These are phyloP conservation scores for Lachancea sp. DNA, from an alignment of 805 yeast genomes.

Conservation along the genomic window DNA sequence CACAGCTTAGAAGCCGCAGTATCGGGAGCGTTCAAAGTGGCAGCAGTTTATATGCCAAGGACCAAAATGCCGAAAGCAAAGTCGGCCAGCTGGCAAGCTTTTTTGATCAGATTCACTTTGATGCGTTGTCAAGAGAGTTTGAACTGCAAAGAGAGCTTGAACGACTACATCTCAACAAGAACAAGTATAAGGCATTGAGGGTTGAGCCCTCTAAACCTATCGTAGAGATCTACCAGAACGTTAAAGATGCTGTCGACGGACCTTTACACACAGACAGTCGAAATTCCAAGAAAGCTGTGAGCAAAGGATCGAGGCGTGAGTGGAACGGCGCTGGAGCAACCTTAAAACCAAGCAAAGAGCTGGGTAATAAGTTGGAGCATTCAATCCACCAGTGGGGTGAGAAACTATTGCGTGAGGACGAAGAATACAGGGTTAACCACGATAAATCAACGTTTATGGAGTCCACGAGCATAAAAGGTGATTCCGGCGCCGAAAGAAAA, in stretches of 20 bases:
- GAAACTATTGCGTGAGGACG: slow-evolving; percentile 14
- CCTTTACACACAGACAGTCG: slow-evolving; percentile 33
- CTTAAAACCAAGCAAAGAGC: slow-evolving; percentile 10
- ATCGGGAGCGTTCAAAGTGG: slow-evolving; percentile 12
- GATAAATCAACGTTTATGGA: not conserved
- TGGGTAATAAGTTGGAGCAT: slow-evolving; percentile 27
- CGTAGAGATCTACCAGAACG: slow-evolving; percentile 84
- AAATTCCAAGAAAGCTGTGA: not conserved
- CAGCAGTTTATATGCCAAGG: slow-evolving; percentile 13
- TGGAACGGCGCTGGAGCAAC: slow-evolving; percentile 1
- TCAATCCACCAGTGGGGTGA: slow-evolving; percentile 31
- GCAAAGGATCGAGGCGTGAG: not conserved
- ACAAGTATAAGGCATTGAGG: slow-evolving; percentile 62
- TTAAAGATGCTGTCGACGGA: slow-evolving; percentile 77
- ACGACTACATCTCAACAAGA: slow-evolving; percentile 51
- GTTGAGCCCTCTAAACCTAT: slow-evolving; percentile 74
- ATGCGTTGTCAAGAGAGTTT: slow-evolving; percentile 75
- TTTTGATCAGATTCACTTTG: slow-evolving; percentile 71
- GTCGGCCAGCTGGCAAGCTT: slow-evolving; percentile 63
- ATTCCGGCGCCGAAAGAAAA: slow-evolving; percentile 19
- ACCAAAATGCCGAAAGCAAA: slow-evolving; percentile 31
- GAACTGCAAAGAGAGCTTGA: slow-evolving; percentile 81
- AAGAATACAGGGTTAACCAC: not conserved
- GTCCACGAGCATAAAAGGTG: not conserved
- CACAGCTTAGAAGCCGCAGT: slow-evolving; percentile 10